Evolutionary conservation across 108 stramenopile genomes (phyloP), one percentile per base, ranked within the genome.

Genomic region (Schizochytrium sp.): DNA sequence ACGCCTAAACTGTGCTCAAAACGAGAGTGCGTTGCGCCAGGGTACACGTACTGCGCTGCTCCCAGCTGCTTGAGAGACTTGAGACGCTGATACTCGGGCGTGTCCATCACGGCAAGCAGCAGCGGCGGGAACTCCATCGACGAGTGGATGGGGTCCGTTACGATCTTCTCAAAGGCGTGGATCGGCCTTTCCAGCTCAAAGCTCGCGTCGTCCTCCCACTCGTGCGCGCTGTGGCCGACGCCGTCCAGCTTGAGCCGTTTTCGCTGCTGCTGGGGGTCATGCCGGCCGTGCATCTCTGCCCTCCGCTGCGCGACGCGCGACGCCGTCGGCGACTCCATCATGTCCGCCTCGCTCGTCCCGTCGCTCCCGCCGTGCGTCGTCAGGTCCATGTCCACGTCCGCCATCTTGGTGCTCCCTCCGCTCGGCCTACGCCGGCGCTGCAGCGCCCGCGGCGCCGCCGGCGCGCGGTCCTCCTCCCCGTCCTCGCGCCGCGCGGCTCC

Each of bases 21-120:
- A 34, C 93, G 87, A 1, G 93, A 89, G 91, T 94, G 93, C 28
- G 92, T 91, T 55, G 91, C 92, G 44, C 90, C 91, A 0, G 58
- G 91, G 89, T 90, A 94, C 16, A 94, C 93, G 72, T 51, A 92
- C 18, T 90, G 88, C 48, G 91, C 89, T 34, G 93, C 91, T 0
- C 93, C 93, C 23, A 93, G 92, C 90, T 94, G 93, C 44, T 91
- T 91, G 29, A 94, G 88, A 5, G 88, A 87, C 41, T 89, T 55
- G 43, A 94, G 91, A n/a, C 93, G 87, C 48, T 94, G 92, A 53
- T 91, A 93, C 63, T 93, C 88, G n/a, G 91, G 91, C 19, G 93
- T 94, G 89, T 94, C 93, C 88, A 94, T 92, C 60, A 93, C 69
- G 34, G 34, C 60, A 60, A 57, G 89, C 58, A 91, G 53, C 47